Evolutionary conservation across 306 rosid genomes (phyloP), one percentile per base, ranked within the genome.

Genomic region (Sophora flavescens): DNA sequence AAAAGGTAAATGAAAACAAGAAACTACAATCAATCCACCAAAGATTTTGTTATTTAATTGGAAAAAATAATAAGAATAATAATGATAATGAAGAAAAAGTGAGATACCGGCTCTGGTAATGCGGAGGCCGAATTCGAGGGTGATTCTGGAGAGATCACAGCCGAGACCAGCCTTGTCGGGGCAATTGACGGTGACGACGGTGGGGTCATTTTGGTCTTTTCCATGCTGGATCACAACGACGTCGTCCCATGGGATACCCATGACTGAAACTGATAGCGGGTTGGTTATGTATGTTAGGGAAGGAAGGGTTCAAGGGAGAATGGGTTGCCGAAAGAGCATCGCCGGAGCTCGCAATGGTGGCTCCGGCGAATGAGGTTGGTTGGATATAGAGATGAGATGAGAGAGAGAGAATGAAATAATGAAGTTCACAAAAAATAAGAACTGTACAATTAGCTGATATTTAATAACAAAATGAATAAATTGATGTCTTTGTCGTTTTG

Each of bases 81-180:
- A 63, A 67, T 4, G 52, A 30, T 30, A 2, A 30, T 30, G 2
- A 30, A 30, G 14, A 53, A 54, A 70, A 33, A 44, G 32, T 1
- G 61, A 36, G 68, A 30, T 80, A 92, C 98, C 98, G 48, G 84
- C 96, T 79, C 82, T 85, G 41, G 87, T 78, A 72, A 90, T 82
- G 60, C 76, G 85, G 8, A 93, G 90, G 30, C 96, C 96, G n/a
- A 90, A 93, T 63, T 90, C 89, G 8, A 90, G 89, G 63, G 85
- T 83, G 33, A 86, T 82, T 76, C 90, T 65, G 79, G 88, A 90
- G 48, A 93, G 90, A 84, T 93, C 98, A 72, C 96, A 93, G 4
- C 96, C 94, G 6, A 93, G 91, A 4, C 98, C 96, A 56, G 96
- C 90, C 74, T 90, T 82, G 75, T 93, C 94, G 6, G 98, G 98